These are phyloP conservation scores for Spergularia azorica DNA, from an alignment of 179 eudicot species.

Conservation along the genomic window DNA sequence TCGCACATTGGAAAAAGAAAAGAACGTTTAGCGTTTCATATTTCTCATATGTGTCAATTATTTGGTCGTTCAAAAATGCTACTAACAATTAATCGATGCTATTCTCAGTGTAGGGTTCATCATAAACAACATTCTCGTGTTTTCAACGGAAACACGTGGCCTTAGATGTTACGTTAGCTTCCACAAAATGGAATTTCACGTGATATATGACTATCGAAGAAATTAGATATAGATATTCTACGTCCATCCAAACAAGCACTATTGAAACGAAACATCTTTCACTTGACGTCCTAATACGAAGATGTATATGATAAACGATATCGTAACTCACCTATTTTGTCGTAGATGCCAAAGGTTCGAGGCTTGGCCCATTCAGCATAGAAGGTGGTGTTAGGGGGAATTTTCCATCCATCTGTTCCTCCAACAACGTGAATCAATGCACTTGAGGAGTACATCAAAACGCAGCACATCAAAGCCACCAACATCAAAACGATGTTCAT, in stretches of 20 bases:
- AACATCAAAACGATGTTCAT: constrained; percentile 24
- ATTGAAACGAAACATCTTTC: background rate
- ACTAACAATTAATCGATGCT: too few relatives aligned
- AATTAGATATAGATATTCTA: background rate
- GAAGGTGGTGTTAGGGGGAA: constrained; percentile 39
- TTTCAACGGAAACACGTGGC: too few relatives aligned
- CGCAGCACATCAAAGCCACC: constrained; percentile 30
- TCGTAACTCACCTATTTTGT: constrained; percentile 35
- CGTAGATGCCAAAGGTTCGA: constrained; percentile 36
- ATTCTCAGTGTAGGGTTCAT: too few relatives aligned
- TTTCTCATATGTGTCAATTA: too few relatives aligned
- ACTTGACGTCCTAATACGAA: too few relatives aligned
- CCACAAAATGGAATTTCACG: too few relatives aligned
- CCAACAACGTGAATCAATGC: constrained; percentile 49
- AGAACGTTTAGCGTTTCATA: too few relatives aligned
- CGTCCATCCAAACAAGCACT: background rate
- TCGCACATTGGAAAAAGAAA: background rate
- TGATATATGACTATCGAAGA: too few relatives aligned
- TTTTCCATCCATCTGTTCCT: constrained; percentile 38
- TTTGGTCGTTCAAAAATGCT: too few relatives aligned
- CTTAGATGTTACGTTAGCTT: too few relatives aligned
- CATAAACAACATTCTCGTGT: too few relatives aligned
- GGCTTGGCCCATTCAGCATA: constrained; percentile 43
- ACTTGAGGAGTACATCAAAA: constrained; percentile 27
- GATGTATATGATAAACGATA: too few relatives aligned